phyloP scores from a whole-genome alignment of 2,329 filamentous ascomycete species.

The Ophiostoma quercus region DNA sequence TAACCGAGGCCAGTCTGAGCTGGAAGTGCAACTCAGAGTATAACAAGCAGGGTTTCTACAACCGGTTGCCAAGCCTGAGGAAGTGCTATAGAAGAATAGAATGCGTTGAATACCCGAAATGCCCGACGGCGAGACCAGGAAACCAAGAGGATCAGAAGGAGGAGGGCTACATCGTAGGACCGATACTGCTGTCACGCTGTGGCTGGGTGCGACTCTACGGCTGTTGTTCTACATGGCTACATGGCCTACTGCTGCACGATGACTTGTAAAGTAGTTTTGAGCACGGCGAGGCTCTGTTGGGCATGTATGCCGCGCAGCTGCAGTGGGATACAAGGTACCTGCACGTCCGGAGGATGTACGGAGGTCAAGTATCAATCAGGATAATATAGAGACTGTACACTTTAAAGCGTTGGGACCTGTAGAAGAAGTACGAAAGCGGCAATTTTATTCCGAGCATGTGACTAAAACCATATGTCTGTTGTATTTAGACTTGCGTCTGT shows the following conservation, averaged over 20 bases:
- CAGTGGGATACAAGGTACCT: background rate
- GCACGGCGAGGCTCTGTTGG: conserved; percentile 13
- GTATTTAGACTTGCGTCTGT: background rate
- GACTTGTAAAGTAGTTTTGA: conserved; percentile 11
- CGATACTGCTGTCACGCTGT: background rate
- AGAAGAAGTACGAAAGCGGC: background rate
- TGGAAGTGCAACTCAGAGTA: background rate
- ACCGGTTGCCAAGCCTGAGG: background rate
- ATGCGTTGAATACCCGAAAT: background rate
- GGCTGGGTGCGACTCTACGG: background rate
- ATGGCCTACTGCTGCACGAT: background rate
- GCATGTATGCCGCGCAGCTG: background rate
- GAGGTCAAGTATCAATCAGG: background rate
- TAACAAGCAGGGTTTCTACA: background rate
- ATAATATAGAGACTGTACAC: background rate
- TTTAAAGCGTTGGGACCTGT: background rate
- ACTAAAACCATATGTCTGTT: background rate
- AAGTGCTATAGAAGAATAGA: background rate
- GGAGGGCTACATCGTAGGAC: background rate
- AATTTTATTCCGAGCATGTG: background rate
- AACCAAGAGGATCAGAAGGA: background rate
- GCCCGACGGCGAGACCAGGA: background rate
- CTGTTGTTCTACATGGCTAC: background rate
- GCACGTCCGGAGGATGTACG: background rate
- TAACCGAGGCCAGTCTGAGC: background rate